Conservation (phyloP, 495 filamentous ascomycete genomes). For the Xylaria acuta region DNA sequence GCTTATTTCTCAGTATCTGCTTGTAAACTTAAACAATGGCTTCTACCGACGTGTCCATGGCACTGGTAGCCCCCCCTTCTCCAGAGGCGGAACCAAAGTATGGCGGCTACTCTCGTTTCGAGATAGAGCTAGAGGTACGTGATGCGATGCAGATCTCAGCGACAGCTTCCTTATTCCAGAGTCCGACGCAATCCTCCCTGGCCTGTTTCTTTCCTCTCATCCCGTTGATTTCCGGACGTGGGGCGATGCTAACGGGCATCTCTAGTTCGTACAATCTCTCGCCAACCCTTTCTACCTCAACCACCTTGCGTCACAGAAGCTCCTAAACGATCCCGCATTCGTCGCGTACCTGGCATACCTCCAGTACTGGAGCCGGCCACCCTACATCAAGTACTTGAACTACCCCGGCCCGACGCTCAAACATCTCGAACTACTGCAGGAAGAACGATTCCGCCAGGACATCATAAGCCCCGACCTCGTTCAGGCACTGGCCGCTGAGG, state of each 20-base stretch:
- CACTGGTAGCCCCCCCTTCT: conserved; percentile 37
- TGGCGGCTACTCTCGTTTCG: conserved; percentile 72
- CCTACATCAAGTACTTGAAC: conserved; percentile 80
- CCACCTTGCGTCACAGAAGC: conserved; percentile 73
- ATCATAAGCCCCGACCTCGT: conserved; percentile 78
- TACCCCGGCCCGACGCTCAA: conserved; percentile 86
- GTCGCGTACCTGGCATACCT: conserved; percentile 83
- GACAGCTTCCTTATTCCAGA: background rate
- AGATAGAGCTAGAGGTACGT: conserved; percentile 73
- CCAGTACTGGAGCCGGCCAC: conserved; percentile 81
- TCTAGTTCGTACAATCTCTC: conserved; percentile 84
- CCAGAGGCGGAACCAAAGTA: conserved; percentile 55
- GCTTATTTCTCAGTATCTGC: background rate
- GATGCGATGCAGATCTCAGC: background rate
- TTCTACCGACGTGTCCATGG: conserved; percentile 32
- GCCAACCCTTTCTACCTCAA: conserved; percentile 85
- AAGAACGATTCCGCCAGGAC: conserved; percentile 81
- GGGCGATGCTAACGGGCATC: conserved; percentile 17
- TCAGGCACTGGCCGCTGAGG: conserved; percentile 64
- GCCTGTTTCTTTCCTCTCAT: background rate
- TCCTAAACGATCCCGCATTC: conserved; percentile 69
- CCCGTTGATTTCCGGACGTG: too few relatives aligned
- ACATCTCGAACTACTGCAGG: conserved; percentile 80
- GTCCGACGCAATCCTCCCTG: too few relatives aligned
- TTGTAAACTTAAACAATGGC: background rate